Evolutionary conservation across 2,329 filamentous ascomycete species (phyloP), one percentile per base, ranked within the genome.

Genomic region (Trichoderma sp.): DNA sequence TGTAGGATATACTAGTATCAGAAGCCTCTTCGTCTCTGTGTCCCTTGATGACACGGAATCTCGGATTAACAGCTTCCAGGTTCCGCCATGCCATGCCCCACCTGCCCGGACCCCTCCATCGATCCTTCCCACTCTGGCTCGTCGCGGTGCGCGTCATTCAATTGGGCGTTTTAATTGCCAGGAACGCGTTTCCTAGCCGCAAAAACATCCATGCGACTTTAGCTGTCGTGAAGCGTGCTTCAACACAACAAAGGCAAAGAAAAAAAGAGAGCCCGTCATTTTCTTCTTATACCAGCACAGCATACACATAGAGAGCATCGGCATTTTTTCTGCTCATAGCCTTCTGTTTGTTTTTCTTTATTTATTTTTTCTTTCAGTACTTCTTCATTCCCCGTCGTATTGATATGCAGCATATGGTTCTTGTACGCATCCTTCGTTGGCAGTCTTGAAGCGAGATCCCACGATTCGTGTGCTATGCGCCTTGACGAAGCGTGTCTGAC

Each of bases 81-180:
- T 44, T 44, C 43, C 15, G 43, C 2, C 43, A 30, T 51, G 10
- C 17, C 12, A 7, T 47, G 59, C 59, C 59, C 59, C 59, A 63
- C 59, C 54, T 62, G 26, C 24, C 19, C 21, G 57, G 56, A 61
- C 63, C 63, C 63, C 63, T 65, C 63, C 63, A 61, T 65, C 44
- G 63, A 44, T 56, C 57, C 43, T 65, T 65, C 63, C 63, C 48
- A 55, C 50, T 50, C 34, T 17, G 59, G 59, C 57, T 57, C 50
- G 57, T 65, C 63, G 63, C 63, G 63, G 56, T 61, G 63, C 63
- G 63, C 63, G 63, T 65, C 63, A 61, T 44, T 56, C 63, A 52
- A 65, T 48, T 48, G 63, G 56, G 56, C 41, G 45, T 26, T 61
- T 61, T 56, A 61, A 61, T 61, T 21, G 43, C 41, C 39, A 61